Percentiles rank a stretch among this genome's conserved stretches.
Evolutionary conservation across 306 rosid species (phyloP).

Genomic region (Castanea sativa): DNA sequence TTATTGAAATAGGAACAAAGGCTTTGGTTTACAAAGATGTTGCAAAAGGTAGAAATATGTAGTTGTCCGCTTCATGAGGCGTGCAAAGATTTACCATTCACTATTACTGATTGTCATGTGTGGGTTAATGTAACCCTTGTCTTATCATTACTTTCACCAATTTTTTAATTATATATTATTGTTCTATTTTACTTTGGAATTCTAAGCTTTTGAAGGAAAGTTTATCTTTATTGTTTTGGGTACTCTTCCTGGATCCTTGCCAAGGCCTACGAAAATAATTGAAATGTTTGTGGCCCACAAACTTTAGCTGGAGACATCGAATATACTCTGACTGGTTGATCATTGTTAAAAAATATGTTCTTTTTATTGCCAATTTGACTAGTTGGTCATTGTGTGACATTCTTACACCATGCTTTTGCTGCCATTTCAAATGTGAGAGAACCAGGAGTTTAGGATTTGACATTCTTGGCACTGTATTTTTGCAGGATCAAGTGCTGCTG

Average conservation of each 20-base stretch:
- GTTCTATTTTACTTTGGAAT: not conserved
- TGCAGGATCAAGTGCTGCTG: constrained; percentile 17
- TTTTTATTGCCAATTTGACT: not conserved
- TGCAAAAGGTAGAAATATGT: no score
- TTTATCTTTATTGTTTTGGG: not conserved
- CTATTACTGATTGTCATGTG: not conserved
- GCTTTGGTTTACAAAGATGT: no score
- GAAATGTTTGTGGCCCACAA: not conserved
- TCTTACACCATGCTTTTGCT: not conserved
- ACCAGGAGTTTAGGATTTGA: not conserved
- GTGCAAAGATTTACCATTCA: no score
- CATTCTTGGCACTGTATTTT: not conserved
- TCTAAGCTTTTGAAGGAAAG: not conserved
- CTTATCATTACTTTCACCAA: not conserved
- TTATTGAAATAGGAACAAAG: no score
- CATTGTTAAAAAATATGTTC: not conserved
- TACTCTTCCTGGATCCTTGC: not conserved
- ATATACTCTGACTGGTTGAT: not conserved
- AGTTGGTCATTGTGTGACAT: not conserved
- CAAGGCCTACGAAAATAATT: not conserved
- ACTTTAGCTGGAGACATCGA: not conserved
- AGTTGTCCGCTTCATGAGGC: no score
- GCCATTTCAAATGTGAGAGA: not conserved
- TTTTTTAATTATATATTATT: not conserved
- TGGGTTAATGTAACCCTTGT: not conserved